A percentile compares a stretch with the other conserved stretches of the same genome.
phyloP scores from a whole-genome alignment of 2,329 filamentous ascomycete species.

The Annulohypoxylon truncatum region DNA sequence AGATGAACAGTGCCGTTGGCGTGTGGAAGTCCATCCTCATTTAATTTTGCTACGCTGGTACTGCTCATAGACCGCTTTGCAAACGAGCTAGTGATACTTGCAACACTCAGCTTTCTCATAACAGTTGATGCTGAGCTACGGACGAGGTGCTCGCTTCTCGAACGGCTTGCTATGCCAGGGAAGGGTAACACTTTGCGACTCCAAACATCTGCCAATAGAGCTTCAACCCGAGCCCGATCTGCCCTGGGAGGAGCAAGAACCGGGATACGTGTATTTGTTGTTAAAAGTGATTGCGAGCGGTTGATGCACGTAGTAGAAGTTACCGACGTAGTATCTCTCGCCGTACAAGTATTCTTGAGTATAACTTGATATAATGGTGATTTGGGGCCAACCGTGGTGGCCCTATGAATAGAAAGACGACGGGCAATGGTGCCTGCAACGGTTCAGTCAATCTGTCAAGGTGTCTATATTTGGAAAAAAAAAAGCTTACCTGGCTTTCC shows the following conservation, averaged over 20 bases:
- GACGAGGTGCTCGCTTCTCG: slow-evolving; percentile 77
- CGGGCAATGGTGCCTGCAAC: slow-evolving; percentile 69
- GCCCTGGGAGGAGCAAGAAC: slow-evolving; percentile 79
- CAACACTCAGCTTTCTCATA: slow-evolving; percentile 88
- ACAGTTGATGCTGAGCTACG: slow-evolving; percentile 84
- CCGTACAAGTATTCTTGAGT: slow-evolving; percentile 83
- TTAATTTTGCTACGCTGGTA: slow-evolving; percentile 51
- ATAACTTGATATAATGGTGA: slow-evolving; percentile 79
- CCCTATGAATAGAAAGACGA: slow-evolving; percentile 81
- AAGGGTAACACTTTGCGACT: slow-evolving; percentile 83
- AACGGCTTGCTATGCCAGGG: slow-evolving; percentile 78
- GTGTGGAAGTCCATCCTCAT: slow-evolving; percentile 47
- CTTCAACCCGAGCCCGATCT: slow-evolving; percentile 82
- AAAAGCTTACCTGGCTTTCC: slow-evolving; percentile 71
- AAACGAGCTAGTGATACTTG: slow-evolving; percentile 81
- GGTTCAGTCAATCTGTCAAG: slow-evolving; percentile 16
- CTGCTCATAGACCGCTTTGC: slow-evolving; percentile 75
- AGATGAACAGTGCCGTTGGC: slow-evolving; percentile 40
- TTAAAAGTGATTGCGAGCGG: slow-evolving; percentile 82
- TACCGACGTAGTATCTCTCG: slow-evolving; percentile 64
- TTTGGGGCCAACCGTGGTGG: slow-evolving; percentile 78
- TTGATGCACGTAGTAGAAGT: slow-evolving; percentile 68
- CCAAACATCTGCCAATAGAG: slow-evolving; percentile 81
- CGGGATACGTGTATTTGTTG: slow-evolving; percentile 72
- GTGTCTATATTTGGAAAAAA: neutral